Evolutionary conservation across 2,329 filamentous ascomycete species (phyloP), one percentile per base, ranked within the genome.

Genomic region (Domatiomyces globalis): DNA sequence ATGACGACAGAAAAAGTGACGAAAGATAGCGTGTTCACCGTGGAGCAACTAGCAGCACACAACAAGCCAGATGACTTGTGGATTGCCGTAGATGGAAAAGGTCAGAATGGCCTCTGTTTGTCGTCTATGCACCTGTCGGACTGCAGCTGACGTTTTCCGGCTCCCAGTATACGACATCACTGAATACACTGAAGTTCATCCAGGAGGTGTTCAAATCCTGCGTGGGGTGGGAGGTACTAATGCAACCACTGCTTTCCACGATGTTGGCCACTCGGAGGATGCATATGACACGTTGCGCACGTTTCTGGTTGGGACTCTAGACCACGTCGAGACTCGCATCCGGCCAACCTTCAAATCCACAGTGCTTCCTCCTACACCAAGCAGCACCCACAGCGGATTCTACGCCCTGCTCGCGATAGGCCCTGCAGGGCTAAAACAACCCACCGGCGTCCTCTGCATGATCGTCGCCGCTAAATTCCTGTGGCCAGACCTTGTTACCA

Each of bases 131-230:
- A 46, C 27, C 45, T 49, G 45, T 46, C 5, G 15, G 33, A 5
- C 33, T 39, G 12, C 33, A 15, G 33, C 9, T 15, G 12, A 33
- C 29, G 8, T 12, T 33, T 39, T 2, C 12, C 15, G 33, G 33
- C 10, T 10, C 10, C 33, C 36, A 77, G 78, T 81, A 1, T 81
- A 79, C 58, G 67, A 81, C 60, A 66, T 79, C 9, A 73, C 77
- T 1, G 68, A 70, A 42, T 81, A 80, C 55, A 54, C 76, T 1
- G 64, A 72, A 20, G 77, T 81, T 52, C 79, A 82, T 54, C 79
- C 79, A 4, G 66, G 67, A 15, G 69, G 69, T 15, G 56, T 57
- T 27, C 67, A 70, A 10, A 57, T 66, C 15, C 58, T 71, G 4
- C 27, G 63, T 18, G 67, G 70, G 46, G 61, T 63, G 43, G 69